Evolutionary conservation across 768 basidiomycete species (phyloP), one percentile per base, ranked within the genome.

Genomic region (Boletus patriciae): DNA sequence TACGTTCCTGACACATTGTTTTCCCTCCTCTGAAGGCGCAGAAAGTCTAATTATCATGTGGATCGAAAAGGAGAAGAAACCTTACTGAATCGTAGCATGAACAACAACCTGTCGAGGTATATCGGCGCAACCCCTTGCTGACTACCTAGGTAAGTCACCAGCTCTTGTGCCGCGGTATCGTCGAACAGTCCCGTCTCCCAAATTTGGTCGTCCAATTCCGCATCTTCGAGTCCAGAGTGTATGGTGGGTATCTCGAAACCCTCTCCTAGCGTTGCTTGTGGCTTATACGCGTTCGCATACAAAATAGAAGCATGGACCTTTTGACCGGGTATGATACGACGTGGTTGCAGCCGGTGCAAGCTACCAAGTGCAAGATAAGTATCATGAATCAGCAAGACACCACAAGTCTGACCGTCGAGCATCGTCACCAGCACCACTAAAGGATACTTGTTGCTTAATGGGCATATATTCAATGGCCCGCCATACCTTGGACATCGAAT

Each of bases 271-370:
- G 58, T 62, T 18, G 62, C 65, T 3, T 11, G 50, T 16, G 67
- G 67, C 38, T 46, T 50, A 33, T 68, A 68, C 16, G 57, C 38
- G 12, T 64, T 69, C 3, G 64, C 62, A 46, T 53, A 57, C 44
- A 69, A 38, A 51, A 68, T 52, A 7, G 65, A 69, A 41, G 64
- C 61, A 25, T 68, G 67, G 4, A 68, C 53, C 18, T 69, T 68
- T 46, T 68, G 67, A 13, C 67, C 62, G 11, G 67, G 67, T 41
- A 69, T 61, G 15, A 68, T 70, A 40, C 67, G 67, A 38, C 67
- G 67, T 11, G 67, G 64, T 36, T 64, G 62, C 21, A 44, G 3
- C 37, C 37, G 51, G 49, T 68, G 66, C 40, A 16, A 27, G 6
- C 67, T 69, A 29, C 13, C 23, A 40, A 16, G 12, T 19, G 27